These are phyloP conservation scores for Blastobotrys proliferans DNA, from an alignment of 1,139 yeast genomes.

Conservation along the genomic window DNA sequence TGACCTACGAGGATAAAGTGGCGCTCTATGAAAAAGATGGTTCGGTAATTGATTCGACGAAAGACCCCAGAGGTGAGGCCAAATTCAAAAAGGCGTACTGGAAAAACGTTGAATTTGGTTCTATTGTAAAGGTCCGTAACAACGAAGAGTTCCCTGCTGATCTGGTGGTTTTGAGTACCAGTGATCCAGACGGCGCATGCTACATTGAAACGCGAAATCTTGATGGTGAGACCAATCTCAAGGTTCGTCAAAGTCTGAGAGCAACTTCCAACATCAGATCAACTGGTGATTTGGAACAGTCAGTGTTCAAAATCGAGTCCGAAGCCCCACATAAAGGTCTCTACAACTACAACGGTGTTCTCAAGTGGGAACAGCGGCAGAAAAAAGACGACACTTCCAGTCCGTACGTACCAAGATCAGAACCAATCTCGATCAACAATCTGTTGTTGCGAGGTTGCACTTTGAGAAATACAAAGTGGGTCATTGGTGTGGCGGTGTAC, in stretches of 20 bases:
- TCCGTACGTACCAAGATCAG: constrained; percentile 32
- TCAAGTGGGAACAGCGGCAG: constrained; percentile 45
- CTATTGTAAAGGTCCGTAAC: constrained; percentile 73
- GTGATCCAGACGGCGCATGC: constrained; percentile 88
- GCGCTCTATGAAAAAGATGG: constrained; percentile 10
- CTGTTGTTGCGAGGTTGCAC: constrained; percentile 85
- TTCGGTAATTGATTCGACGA: constrained; percentile 35
- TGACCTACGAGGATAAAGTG: constrained; percentile 2
- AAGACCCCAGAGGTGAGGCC: constrained; percentile 33
- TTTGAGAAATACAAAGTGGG: constrained; percentile 89
- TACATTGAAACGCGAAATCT: constrained; percentile 89
- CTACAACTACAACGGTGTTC: constrained; percentile 76
- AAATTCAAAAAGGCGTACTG: constrained; percentile 67
- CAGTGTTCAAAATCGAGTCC: constrained; percentile 78
- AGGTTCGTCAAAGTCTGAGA: constrained; percentile 66
- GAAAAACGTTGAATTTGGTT: constrained; percentile 90
- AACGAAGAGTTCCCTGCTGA: constrained; percentile 96
- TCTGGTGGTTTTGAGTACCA: constrained; percentile 69
- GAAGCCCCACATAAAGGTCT: constrained; percentile 87
- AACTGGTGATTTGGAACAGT: constrained; percentile 64
- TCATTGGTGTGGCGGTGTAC: constrained; percentile 83
- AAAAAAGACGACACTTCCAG: constrained; percentile 17
- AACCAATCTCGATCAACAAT: constrained; percentile 74
- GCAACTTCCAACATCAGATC: constrained; percentile 63
- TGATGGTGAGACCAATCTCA: constrained; percentile 95